These are phyloP conservation scores for Rhizopus sp. DNA, from an alignment of 371 early-diverging fungal genomes.

Conservation along the genomic window DNA sequence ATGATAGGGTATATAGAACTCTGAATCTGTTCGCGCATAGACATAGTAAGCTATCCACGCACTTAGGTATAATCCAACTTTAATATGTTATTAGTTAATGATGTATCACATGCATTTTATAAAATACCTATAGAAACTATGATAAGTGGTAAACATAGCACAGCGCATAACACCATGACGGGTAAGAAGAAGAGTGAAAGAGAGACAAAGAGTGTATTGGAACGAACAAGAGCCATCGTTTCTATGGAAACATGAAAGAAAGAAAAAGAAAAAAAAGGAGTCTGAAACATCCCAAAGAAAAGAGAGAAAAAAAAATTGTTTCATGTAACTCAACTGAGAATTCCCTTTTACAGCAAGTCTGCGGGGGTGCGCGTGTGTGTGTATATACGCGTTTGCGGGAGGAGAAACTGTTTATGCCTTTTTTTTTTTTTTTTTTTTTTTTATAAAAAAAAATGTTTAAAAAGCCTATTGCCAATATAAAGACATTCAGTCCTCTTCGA, in stretches of 20 bases:
- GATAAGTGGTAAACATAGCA: constrained; percentile 41
- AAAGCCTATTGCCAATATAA: constrained; percentile 56
- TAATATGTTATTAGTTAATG: neutral
- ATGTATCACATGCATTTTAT: neutral
- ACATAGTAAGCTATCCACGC: constrained; percentile 56
- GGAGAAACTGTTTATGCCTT: no score
- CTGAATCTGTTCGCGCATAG: constrained; percentile 36
- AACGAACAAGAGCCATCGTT: constrained; percentile 21
- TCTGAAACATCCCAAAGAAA: neutral
- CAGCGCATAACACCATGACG: constrained; percentile 26
- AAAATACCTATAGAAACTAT: constrained; percentile 35
- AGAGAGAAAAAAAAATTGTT: no score
- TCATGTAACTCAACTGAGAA: no score
- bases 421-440: neutral
- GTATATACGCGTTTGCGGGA: no score
- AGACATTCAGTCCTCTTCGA: constrained; percentile 61
- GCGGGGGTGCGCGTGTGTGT: no score
- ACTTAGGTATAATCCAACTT: constrained; percentile 49
- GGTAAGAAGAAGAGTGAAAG: constrained; percentile 47
- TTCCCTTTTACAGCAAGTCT: no score
- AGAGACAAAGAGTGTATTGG: constrained; percentile 43
- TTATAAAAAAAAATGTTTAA: constrained; percentile 54
- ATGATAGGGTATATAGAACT: constrained; percentile 45
- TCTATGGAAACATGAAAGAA: neutral
- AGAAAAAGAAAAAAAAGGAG: neutral